Base-by-base conservation (phyloP, 2,329 filamentous ascomycete species). In the Fusarium ramigenum region DNA sequence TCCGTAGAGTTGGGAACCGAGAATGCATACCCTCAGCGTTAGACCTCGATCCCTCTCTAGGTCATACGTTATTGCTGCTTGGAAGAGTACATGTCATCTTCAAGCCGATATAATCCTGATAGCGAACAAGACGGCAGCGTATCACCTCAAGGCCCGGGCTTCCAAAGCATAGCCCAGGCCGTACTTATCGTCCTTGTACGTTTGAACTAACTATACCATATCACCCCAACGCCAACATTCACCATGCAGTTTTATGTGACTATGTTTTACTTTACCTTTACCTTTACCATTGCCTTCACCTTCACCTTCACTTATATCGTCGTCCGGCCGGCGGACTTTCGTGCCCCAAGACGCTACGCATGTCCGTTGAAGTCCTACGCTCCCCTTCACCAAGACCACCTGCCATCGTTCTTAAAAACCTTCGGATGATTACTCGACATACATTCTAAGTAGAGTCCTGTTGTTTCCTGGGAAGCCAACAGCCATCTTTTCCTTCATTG, bases 351-450 rank as follows among this genome's bases (percentile, higher is more conserved):
- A 72, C 66, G 67, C 56, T 76, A 78, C 75, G 71, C 75, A 77
- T 59, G 63, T 53, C 63, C 67, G 49, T 67, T 70, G 39, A 59
- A 53, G 46, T 69, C 72, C 67, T 77, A 71, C 76, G 69, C 68
- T 72, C 61, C 63, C 72, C 70, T 71, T 78, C 75, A 77, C 70
- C 72, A 74, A 72, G 37, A 70, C 73, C 72, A 66, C 75, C 75
- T 69, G 60, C 75, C 76, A 61, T 75, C 69, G 56, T 64, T 78
- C 73, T 70, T 76, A 56, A 68, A 70, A 74, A 73, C 75, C 76
- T 66, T 78, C 76, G 71, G 58, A 78, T 78, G 73, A 76, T 75
- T 77, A 78, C 75, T 78, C 77, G 68, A 78, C 63, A 78, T 78
- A 78, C 77, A 78, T 75, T 78, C 77, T 78, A 78, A 75, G 69